phyloP scores from a whole-genome alignment of 768 basidiomycete species.

The Tylopilus sp. region DNA sequence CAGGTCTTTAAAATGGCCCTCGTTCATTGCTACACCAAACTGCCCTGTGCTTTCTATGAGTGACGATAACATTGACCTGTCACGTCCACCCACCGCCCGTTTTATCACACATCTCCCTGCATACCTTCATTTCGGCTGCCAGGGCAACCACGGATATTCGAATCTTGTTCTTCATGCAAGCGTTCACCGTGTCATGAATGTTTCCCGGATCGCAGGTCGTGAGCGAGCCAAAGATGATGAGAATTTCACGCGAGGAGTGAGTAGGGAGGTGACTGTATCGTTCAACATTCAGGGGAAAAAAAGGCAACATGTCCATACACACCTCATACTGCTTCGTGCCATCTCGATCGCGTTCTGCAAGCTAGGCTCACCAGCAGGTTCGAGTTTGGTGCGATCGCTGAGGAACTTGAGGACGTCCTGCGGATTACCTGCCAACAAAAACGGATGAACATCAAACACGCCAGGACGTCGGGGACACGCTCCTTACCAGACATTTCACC shows the following conservation, averaged over 20 bases:
- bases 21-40: conserved; percentile 98
- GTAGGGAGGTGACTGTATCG: conserved; percentile 85
- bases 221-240: conserved; percentile 91
- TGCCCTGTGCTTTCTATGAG: conserved; percentile 46
- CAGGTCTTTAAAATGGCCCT: conserved; percentile 94
- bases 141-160: conserved; percentile 92
- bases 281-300: conserved; percentile 3
- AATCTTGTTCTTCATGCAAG: conserved; percentile 77
- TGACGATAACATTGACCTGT: neutral
- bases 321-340: conserved; percentile 94
- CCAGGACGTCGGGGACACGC: neutral
- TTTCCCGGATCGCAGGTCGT: conserved; percentile 98
- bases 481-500: conserved; percentile 89
- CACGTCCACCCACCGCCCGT: conserved; percentile 65
- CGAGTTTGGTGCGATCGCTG: conserved; percentile 81
- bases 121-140: conserved; percentile 98
- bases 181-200: conserved; percentile 91
- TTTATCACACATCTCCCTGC: conserved; percentile 85
- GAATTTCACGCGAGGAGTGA: conserved; percentile 92
- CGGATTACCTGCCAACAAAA: conserved; percentile 68
- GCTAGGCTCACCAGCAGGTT: conserved; percentile 90
- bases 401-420: conserved; percentile 91
- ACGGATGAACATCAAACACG: conserved; percentile 1
- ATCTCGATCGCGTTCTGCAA: conserved; percentile 98
- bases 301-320: conserved; percentile 6